phyloP scores from a whole-genome alignment of 2,329 filamentous ascomycete genomes.

The Diaporthe caulivora region DNA sequence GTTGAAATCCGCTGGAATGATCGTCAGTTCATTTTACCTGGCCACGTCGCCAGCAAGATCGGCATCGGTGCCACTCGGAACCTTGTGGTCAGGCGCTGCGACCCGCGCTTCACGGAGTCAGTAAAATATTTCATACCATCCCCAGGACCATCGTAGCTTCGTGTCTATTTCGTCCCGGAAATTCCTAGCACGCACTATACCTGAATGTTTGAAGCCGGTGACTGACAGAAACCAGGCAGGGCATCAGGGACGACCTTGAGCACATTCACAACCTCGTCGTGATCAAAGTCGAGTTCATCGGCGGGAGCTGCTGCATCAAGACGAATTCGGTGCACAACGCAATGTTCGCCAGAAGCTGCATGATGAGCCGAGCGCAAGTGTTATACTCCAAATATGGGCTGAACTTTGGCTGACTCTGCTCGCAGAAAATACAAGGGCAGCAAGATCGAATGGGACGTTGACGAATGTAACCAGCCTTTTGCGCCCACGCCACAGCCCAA shows the following conservation, averaged over 20 bases:
- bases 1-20: slow-evolving; percentile 78
- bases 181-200: neutral
- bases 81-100: slow-evolving; percentile 73
- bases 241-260: slow-evolving; percentile 79
- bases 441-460: slow-evolving; percentile 77
- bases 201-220: neutral
- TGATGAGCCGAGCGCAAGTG: slow-evolving; percentile 73
- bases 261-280: slow-evolving; percentile 86
- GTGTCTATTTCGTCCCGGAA: neutral
- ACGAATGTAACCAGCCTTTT: slow-evolving; percentile 78
- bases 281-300: slow-evolving; percentile 71
- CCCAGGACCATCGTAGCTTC: neutral
- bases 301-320: slow-evolving; percentile 74
- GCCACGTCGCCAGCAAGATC: slow-evolving; percentile 75
- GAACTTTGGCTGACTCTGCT: slow-evolving; percentile 1
- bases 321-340: slow-evolving; percentile 84
- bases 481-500: slow-evolving; percentile 46
- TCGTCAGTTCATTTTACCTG: slow-evolving; percentile 75
- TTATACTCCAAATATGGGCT: neutral
- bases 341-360: slow-evolving; percentile 81
- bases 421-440: slow-evolving; percentile 75
- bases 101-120: slow-evolving; percentile 68
- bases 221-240: slow-evolving; percentile 46
- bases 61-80: slow-evolving; percentile 78
- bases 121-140: neutral